Conservation (phyloP, 169 alveolate species). For the Eimeria falciformis region DNA sequence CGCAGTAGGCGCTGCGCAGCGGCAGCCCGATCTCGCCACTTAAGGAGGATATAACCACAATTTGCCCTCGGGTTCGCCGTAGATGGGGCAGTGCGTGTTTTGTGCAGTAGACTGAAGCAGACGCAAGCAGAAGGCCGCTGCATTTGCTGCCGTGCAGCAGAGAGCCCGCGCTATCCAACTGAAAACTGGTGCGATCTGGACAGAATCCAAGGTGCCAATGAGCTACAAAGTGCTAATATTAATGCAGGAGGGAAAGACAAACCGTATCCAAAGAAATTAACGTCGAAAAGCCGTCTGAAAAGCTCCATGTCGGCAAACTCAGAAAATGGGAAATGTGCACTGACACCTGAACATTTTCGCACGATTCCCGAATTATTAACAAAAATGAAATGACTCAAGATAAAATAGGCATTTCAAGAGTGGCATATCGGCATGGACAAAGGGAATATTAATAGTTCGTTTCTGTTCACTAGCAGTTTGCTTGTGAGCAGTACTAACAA, state of each 20-base stretch:
- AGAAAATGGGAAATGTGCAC: slow-evolving; percentile 4
- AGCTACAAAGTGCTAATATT: too few relatives aligned
- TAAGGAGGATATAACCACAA: background rate
- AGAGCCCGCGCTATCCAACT: too few relatives aligned
- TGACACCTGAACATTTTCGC: background rate
- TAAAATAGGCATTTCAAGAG: background rate
- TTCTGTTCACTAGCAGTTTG: background rate
- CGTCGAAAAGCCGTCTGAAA: background rate
- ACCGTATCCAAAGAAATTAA: slow-evolving; percentile 12
- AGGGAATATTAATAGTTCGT: too few relatives aligned
- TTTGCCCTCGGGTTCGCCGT: background rate
- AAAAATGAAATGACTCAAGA: background rate
- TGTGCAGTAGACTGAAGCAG: background rate
- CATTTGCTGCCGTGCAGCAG: background rate
- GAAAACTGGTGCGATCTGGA: too few relatives aligned
- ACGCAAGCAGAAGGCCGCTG: background rate
- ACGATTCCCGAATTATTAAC: background rate
- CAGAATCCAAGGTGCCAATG: too few relatives aligned
- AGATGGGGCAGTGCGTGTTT: slow-evolving; percentile 18
- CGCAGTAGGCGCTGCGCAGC: slow-evolving; percentile 19
- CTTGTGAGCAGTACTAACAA: background rate
- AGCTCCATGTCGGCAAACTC: background rate
- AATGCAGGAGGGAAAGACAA: background rate
- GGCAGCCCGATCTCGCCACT: slow-evolving; percentile 4
- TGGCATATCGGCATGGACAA: background rate